Percentiles rank a stretch among this genome's conserved stretches.
These are phyloP conservation scores for Exserohilum turcica DNA, from an alignment of 2,329 filamentous ascomycete species.

Conservation along the genomic window DNA sequence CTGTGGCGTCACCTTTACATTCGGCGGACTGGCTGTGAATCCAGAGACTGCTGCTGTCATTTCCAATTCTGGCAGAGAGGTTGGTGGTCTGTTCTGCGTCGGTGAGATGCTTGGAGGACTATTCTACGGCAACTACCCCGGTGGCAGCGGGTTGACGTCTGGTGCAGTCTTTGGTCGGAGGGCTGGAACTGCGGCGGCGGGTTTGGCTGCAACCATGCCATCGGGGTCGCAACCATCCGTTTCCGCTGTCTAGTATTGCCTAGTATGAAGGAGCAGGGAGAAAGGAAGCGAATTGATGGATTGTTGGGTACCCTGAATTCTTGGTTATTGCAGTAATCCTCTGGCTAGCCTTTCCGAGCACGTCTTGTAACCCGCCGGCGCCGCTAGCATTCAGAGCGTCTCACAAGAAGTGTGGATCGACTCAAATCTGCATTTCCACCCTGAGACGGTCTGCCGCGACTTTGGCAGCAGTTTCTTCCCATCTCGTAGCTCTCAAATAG, in stretches of 20 bases:
- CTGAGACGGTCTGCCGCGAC: no score
- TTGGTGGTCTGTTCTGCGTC: constrained; percentile 63
- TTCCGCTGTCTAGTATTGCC: neutral
- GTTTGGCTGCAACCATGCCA: neutral
- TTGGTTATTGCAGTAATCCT: no score
- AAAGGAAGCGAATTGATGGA: no score
- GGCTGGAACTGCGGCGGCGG: constrained; percentile 44
- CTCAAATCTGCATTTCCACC: neutral
- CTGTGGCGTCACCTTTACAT: constrained; percentile 71
- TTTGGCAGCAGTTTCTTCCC: no score
- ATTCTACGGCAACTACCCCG: constrained; percentile 61
- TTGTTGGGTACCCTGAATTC: no score
- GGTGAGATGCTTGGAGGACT: constrained; percentile 67
- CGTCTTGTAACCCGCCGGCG: no score
- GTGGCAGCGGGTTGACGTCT: constrained; percentile 65
- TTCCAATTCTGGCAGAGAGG: constrained; percentile 50
- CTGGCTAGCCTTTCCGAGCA: no score
- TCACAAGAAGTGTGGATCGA: no score
- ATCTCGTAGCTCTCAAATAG: neutral
- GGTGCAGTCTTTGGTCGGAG: constrained; percentile 60
- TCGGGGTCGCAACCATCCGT: neutral
- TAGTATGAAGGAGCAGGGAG: no score
- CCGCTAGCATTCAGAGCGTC: no score
- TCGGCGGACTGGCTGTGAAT: constrained; percentile 65
- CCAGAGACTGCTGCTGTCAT: constrained; percentile 61